Conservation (phyloP, 2,329 filamentous ascomycete species). For the Aulographum hederae region DNA sequence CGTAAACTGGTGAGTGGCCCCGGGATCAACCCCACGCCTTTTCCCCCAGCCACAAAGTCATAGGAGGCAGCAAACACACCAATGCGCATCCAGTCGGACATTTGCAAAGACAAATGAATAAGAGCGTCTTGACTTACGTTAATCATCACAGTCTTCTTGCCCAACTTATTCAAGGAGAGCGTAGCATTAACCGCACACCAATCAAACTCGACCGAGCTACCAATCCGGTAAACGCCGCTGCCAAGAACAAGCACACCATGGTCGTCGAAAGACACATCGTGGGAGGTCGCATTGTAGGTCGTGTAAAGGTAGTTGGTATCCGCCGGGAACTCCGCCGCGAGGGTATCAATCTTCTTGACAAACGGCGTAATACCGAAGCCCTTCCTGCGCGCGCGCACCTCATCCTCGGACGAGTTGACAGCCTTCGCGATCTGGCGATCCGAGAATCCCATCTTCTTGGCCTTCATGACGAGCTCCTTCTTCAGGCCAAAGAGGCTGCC, state of each 20-base stretch:
- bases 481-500: constrained; percentile 71
- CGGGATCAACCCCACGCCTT: no score
- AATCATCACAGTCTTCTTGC: constrained; percentile 96
- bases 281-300: constrained; percentile 87
- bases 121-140: constrained; percentile 41
- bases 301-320: constrained; percentile 94
- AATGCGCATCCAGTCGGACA: no score
- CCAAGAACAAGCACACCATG: constrained; percentile 80
- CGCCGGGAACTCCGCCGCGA: constrained; percentile 91
- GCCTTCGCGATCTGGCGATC: constrained; percentile 85
- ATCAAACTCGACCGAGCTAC: constrained; percentile 94
- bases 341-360: constrained; percentile 96
- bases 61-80: no score
- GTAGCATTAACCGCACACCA: constrained; percentile 94
- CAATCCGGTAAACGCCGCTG: constrained; percentile 92
- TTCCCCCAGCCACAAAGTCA: no score
- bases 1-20: no score
- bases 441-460: constrained; percentile 96
- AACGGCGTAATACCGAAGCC: constrained; percentile 81
- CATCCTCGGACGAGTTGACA: constrained; percentile 71
- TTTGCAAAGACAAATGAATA: no score
- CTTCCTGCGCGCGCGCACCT: constrained; percentile 70
- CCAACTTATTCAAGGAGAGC: constrained; percentile 63
- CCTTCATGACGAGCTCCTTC: constrained; percentile 72
- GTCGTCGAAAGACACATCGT: constrained; percentile 88